Base-by-base conservation (phyloP, 2,329 filamentous ascomycete genomes). In the Chaetomium sp. region DNA sequence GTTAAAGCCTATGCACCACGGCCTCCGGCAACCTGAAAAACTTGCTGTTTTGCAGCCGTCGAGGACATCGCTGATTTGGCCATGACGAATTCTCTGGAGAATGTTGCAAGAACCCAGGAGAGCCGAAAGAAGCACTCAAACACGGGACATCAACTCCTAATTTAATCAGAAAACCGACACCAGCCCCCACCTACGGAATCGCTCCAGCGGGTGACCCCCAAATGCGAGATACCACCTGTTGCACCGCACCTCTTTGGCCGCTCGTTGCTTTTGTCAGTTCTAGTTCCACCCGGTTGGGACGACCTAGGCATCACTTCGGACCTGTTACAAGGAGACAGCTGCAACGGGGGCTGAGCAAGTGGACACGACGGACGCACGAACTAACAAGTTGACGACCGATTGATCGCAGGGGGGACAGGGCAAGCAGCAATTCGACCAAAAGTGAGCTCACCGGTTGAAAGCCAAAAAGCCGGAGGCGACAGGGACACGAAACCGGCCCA, bases 401-500 rank as follows among this genome's bases (percentile, higher is more conserved):
- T 29, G 23, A 38, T 42, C 21, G 27, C 27, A 59, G 42, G 57
- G 56, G 56, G 13, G 57, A 19, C 25, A 35, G 42, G 27, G 27
- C 42, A 19, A 31, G 10, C 42, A 38, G 51, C 29, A 23, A 21
- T 51, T 57, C 35, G 10, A 31, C 19, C 16, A 23, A 16, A 35
- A 42, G 27, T 3, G 27, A 51, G 55, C 29, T 49, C 63, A 61
- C 53, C 57, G 57, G 63, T 54, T 38, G 29, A 51, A 29, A 12
- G 12, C 4, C 19, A 45, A 42, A 16, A 6, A n/a, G 16, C 38
- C 38, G 27, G 60, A 62, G 27, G 35, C 10, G 55, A 57, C 65
- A 64, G 63, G 65, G 65, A 61, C 54, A 42, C 67, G 67, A 69
- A 69, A 69, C 67, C 60, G 33, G 57, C 60, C 65, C 53, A 38